Conservation (phyloP, 2,329 filamentous ascomycete genomes). For the Magnaporthiopsis poae region DNA sequence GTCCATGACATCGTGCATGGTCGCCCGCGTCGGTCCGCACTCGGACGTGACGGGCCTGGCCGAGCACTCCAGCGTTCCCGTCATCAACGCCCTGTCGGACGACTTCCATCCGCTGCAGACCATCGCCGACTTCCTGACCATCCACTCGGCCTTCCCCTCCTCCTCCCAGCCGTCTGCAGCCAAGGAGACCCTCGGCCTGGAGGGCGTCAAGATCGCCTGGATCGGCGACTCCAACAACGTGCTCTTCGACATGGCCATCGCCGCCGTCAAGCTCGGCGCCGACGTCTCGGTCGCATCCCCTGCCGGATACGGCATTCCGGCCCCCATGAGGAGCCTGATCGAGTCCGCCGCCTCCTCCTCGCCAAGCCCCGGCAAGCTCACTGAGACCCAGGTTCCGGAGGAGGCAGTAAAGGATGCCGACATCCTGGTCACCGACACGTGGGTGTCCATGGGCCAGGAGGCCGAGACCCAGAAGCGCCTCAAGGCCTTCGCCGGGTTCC, state of each 20-base stretch:
- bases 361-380: conserved; percentile 49
- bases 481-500: conserved; percentile 77
- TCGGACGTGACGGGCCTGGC: conserved; percentile 64
- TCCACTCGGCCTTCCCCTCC: conserved; percentile 60
- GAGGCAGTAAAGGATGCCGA: conserved; percentile 79
- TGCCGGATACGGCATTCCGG: conserved; percentile 70
- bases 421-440: conserved; percentile 90
- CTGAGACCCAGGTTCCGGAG: conserved; percentile 69
- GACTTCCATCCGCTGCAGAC: conserved; percentile 90
- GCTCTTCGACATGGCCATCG: conserved; percentile 84
- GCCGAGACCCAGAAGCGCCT: conserved; percentile 67
- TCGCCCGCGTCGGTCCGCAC: conserved; percentile 68
- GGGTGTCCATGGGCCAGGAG: conserved; percentile 98
- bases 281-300: conserved; percentile 82
- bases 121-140: conserved; percentile 86
- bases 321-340: conserved; percentile 65
- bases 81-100: conserved; percentile 81
- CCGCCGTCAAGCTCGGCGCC: conserved; percentile 75
- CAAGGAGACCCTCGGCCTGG: conserved; percentile 51
- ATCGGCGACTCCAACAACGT: conserved; percentile 96
- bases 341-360: conserved; percentile 43
- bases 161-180: conserved; percentile 23
- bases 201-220: conserved; percentile 88
- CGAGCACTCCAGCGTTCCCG: conserved; percentile 63
- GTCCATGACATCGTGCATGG: conserved; percentile 80